These are phyloP conservation scores for Phialophora verrucosa DNA, from an alignment of 2,329 filamentous ascomycete genomes.

Conservation along the genomic window DNA sequence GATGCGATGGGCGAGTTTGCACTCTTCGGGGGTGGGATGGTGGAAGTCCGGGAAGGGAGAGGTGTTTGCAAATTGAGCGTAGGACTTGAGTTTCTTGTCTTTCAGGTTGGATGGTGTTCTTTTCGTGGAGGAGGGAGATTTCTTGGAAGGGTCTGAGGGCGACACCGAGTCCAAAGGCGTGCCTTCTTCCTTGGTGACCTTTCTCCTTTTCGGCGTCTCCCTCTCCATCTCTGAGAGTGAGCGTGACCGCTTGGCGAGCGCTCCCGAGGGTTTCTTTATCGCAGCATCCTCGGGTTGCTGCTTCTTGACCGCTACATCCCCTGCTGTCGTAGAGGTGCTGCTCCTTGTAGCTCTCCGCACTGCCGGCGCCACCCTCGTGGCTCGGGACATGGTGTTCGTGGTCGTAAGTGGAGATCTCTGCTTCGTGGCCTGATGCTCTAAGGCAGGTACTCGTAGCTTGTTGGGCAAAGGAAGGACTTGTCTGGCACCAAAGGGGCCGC, in stretches of 20 bases:
- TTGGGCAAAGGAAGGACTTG: not conserved
- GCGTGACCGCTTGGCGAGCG: conserved; percentile 19
- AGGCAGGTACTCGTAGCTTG: not conserved
- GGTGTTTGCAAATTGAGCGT: conserved; percentile 53
- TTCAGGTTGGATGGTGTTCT: conserved; percentile 24
- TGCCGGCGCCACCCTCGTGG: conserved; percentile 18
- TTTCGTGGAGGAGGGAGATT: conserved; percentile 23
- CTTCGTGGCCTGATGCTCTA: not conserved
- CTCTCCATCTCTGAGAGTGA: conserved; percentile 2
- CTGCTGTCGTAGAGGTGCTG: conserved; percentile 4
- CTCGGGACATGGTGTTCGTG: conserved; percentile 13
- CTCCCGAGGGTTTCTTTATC: conserved; percentile 21
- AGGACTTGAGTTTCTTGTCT: conserved; percentile 44
- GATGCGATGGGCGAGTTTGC: conserved; percentile 70
- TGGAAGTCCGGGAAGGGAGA: conserved; percentile 71
- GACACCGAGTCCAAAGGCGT: not conserved
- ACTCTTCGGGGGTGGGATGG: conserved; percentile 70
- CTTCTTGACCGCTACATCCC: conserved; percentile 9
- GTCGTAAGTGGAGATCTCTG: not conserved
- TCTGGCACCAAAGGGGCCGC: not conserved
- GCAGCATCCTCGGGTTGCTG: conserved; percentile 13
- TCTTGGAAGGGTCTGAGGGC: conserved; percentile 38
- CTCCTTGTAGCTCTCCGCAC: conserved; percentile 30
- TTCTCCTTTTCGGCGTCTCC: conserved; percentile 23
- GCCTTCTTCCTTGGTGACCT: conserved; percentile 27